Evolutionary conservation across 176 grass and related monocot genomes (phyloP), one percentile per base, ranked within the genome.

Genomic region (Secale cereale): DNA sequence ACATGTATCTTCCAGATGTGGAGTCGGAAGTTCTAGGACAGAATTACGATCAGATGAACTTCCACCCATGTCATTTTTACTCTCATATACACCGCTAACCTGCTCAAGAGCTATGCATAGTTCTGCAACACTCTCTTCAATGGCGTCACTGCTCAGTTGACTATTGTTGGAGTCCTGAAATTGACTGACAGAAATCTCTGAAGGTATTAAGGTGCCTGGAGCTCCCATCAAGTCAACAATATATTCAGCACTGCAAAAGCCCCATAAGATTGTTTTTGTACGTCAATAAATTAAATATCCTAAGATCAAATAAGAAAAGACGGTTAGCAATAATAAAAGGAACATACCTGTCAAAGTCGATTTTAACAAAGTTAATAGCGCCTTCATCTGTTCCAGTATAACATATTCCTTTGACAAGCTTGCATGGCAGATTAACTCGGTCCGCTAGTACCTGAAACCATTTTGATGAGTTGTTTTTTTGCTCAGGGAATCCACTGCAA

Each of bases 221-320:
- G 94, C 97, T 63, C 97, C 93, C 97, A 99, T 99, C 50, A 99
- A 86, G 89, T 99, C 97, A 82, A 99, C 83, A 36, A 99, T 99
- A 70, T 94, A 99, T 86, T 99, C 94, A 40, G 84, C 92, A 90
- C 83, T 84, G 85, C 46, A 89, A 95, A 11, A 79, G 19, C 36
- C 7, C 8, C 43, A 72, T 48, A 67, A 39, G 60, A 75, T 82
- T 79, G 11, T 79, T 36, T 61, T 15, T 70, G 43, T 80, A 66
- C 0, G 15, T 83, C 78, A 40, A 82, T 46, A 20, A 35, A 65
- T 59, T 80, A 62, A 57, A 70, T 77, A 59, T 23, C 4, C 17
- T 4, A 85, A 70, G 11, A 91, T 76, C 17, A 83, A 59, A 22
- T 48, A 82, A 43, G 43, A 25, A 78, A 79, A 82, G 22, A 82